phyloP scores from a whole-genome alignment of 2,329 filamentous ascomycete species.

The Chalaropsis ovoidea region DNA sequence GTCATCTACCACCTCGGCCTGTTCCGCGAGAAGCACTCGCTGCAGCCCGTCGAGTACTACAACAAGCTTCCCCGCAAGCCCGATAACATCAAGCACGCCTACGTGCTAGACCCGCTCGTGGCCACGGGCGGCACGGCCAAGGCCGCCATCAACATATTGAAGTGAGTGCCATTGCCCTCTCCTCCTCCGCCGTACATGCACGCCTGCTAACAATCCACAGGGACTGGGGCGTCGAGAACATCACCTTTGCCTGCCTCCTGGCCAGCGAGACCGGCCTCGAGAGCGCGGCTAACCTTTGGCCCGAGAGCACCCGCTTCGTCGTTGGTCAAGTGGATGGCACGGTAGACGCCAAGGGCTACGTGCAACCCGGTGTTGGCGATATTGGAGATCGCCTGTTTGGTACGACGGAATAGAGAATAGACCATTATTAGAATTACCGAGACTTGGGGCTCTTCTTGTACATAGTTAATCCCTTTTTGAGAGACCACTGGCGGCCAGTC shows the following conservation, averaged over 20 bases:
- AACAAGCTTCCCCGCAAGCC: conserved; percentile 81
- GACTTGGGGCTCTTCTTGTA: conserved; percentile 14
- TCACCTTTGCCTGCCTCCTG: conserved; percentile 67
- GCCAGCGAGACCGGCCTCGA: conserved; percentile 61
- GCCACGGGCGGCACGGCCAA: conserved; percentile 84
- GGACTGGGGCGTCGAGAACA: conserved; percentile 81
- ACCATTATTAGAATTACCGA: neutral
- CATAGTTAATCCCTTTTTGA: conserved; percentile 21
- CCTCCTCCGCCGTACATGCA: neutral
- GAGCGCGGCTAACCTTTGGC: conserved; percentile 66
- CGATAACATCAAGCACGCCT: conserved; percentile 48
- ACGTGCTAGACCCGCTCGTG: conserved; percentile 85
- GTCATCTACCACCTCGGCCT: conserved; percentile 89
- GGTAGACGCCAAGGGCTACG: conserved; percentile 73
- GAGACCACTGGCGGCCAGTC: neutral
- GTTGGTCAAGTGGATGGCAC: conserved; percentile 67
- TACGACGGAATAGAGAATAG: conserved; percentile 21
- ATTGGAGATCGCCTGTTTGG: conserved; percentile 76
- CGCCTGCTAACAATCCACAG: conserved; percentile 15
- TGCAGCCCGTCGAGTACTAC: conserved; percentile 92
- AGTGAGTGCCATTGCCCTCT: conserved; percentile 13
- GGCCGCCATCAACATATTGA: conserved; percentile 79
- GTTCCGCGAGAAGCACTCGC: conserved; percentile 78
- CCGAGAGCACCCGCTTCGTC: conserved; percentile 68
- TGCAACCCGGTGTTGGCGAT: conserved; percentile 81